These are phyloP conservation scores for Imleria badia DNA, from an alignment of 768 basidiomycete species.

Conservation along the genomic window DNA sequence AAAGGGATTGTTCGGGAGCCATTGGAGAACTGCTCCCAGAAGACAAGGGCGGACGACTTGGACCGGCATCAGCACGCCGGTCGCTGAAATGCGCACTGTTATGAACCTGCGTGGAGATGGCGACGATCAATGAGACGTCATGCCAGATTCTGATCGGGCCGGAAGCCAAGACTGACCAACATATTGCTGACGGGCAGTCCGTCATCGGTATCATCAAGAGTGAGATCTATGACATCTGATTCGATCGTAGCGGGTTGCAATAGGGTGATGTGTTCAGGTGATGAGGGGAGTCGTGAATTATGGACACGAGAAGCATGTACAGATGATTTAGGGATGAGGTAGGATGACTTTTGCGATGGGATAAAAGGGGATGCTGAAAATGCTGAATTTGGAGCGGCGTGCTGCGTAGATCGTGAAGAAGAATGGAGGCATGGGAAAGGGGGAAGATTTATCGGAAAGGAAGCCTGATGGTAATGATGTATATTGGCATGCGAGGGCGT, in stretches of 20 bases:
- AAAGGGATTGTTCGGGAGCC: conserved; percentile 21
- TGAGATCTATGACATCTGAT: conserved; percentile 23
- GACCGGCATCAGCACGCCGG: neutral
- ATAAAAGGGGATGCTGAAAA: neutral
- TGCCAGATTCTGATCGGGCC: conserved; percentile 1
- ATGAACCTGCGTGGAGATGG: conserved; percentile 1
- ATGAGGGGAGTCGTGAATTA: conserved; percentile 1
- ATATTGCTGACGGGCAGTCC: conserved; percentile 5
- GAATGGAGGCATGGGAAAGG: neutral
- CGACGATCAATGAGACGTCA: conserved; percentile 4
- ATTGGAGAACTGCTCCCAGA: conserved; percentile 8
- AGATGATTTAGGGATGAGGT: conserved; percentile 4
- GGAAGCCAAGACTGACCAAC: conserved; percentile 19
- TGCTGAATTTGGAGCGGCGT: neutral
- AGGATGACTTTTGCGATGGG: neutral
- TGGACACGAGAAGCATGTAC: conserved; percentile 4
- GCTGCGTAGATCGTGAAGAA: conserved; percentile 11
- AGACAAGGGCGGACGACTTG: neutral
- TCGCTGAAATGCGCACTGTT: neutral
- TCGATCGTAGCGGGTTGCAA: neutral
- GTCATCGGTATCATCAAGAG: conserved; percentile 23
- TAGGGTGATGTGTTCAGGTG: neutral
- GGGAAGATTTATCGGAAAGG: conserved; percentile 13
- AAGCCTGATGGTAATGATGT: conserved; percentile 6
- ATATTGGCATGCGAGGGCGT: neutral